phyloP scores from a whole-genome alignment of 768 basidiomycete species.

The Filobasidium wieringae region DNA sequence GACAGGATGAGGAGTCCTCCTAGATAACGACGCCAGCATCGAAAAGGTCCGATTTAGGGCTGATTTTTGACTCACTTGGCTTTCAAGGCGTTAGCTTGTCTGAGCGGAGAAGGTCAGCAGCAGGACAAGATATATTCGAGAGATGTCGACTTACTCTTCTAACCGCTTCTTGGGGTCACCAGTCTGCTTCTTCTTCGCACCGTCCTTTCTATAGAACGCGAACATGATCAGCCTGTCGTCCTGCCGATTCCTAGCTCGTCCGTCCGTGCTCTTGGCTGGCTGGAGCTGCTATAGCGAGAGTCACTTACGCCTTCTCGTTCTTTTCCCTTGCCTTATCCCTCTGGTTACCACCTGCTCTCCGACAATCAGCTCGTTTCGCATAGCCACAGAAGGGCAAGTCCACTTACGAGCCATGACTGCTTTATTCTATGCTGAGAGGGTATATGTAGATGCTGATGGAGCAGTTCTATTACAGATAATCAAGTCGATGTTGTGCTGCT shows the following conservation, averaged over 20 bases:
- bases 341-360: constrained; percentile 14
- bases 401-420: too few relatives aligned
- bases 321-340: constrained; percentile 11
- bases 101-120: not conserved
- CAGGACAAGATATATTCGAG: not conserved
- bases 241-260: not conserved
- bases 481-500: too few relatives aligned
- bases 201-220: not conserved
- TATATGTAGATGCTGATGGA: too few relatives aligned
- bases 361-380: too few relatives aligned
- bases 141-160: constrained; percentile 2
- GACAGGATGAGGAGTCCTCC: too few relatives aligned
- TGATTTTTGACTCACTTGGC: constrained; percentile 15
- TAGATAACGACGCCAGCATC: too few relatives aligned
- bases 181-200: constrained; percentile 7
- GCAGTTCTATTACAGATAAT: too few relatives aligned
- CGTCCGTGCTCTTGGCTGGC: not conserved
- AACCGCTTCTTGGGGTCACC: constrained; percentile 12
- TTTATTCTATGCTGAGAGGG: too few relatives aligned
- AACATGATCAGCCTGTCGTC: not conserved
- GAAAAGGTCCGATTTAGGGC: too few relatives aligned
- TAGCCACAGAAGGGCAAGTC: too few relatives aligned
- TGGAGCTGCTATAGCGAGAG: too few relatives aligned
- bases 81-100: constrained; percentile 12
- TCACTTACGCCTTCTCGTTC: constrained; percentile 1